Percentiles rank a stretch among this genome's conserved stretches.
These are phyloP conservation scores for Cornus suecica DNA, from an alignment of 148 eudicot species.

Conservation along the genomic window DNA sequence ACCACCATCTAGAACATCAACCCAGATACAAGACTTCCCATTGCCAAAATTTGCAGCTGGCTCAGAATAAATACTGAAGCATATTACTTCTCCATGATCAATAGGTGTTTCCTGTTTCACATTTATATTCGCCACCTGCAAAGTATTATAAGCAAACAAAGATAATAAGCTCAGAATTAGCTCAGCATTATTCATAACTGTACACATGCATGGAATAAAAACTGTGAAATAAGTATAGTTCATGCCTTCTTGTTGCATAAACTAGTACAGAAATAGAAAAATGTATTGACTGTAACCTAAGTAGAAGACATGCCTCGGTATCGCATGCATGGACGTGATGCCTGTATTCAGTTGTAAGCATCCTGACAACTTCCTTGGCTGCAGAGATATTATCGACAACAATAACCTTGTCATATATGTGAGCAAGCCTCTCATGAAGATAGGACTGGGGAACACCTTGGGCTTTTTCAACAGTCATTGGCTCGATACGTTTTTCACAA, in stretches of 20 bases:
- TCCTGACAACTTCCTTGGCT: conserved; percentile 60
- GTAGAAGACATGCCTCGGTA: conserved; percentile 67
- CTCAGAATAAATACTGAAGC: conserved; percentile 95
- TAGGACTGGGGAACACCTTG: conserved; percentile 4
- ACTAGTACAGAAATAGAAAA: background rate
- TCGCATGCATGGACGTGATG: conserved; percentile 87
- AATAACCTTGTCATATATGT: conserved; percentile 72
- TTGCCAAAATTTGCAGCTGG: conserved; percentile 68
- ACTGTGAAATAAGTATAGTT: background rate
- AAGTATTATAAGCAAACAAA: conserved; percentile 14
- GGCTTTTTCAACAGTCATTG: background rate
- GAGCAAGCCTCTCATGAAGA: conserved; percentile 51
- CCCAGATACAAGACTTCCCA: conserved; percentile 95
- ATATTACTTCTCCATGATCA: conserved; percentile 87
- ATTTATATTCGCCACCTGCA: conserved; percentile 80
- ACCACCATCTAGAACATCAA: conserved; percentile 90
- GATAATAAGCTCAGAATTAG: conserved; percentile 13
- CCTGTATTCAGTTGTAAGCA: conserved; percentile 67
- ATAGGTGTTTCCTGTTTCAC: conserved; percentile 98
- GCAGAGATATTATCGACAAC: conserved; percentile 58
- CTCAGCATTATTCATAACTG: background rate
- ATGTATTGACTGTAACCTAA: conserved; percentile 1
- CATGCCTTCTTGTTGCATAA: background rate
- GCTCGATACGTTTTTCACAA: no score
- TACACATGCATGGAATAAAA: background rate